phyloP scores from a whole-genome alignment of 305 asterid genomes.

The Fraxinus angustifolia region DNA sequence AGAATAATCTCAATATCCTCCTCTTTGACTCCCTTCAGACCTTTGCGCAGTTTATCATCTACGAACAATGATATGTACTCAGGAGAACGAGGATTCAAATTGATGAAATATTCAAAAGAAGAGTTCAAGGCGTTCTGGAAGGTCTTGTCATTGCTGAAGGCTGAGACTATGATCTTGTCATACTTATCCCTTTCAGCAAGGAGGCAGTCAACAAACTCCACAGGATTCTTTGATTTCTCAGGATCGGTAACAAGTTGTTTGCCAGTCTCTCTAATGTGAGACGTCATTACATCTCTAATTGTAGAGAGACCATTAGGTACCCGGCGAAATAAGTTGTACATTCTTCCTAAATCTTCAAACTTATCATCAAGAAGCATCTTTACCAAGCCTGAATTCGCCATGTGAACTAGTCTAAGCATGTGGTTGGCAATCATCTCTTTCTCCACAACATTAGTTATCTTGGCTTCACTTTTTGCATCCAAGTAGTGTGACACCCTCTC shows the following conservation, averaged over 20 bases:
- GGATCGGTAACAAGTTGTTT: conserved; percentile 51
- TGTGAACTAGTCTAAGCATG: conserved; percentile 52
- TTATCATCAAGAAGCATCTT: conserved; percentile 47
- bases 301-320: conserved; percentile 39
- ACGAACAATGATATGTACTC: conserved; percentile 51
- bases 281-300: conserved; percentile 45
- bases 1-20: conserved; percentile 48
- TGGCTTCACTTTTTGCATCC: conserved; percentile 41
- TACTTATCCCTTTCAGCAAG: conserved; percentile 42
- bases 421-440: conserved; percentile 58
- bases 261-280: conserved; percentile 46
- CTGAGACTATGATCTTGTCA: conserved; percentile 40
- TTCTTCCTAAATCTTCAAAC: conserved; percentile 42
- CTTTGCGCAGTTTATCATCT: conserved; percentile 49
- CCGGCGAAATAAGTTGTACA: conserved; percentile 46
- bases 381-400: conserved; percentile 54
- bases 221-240: conserved; percentile 47
- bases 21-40: conserved; percentile 51
- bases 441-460: conserved; percentile 49
- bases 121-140: conserved; percentile 54
- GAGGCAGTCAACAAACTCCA: conserved; percentile 46
- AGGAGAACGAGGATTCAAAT: conserved; percentile 48
- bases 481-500: conserved; percentile 54
- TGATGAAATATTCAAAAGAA: conserved; percentile 50
- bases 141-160: conserved; percentile 48